Conservation (phyloP, 768 basidiomycete genomes). For the Polyporus arcularius region DNA sequence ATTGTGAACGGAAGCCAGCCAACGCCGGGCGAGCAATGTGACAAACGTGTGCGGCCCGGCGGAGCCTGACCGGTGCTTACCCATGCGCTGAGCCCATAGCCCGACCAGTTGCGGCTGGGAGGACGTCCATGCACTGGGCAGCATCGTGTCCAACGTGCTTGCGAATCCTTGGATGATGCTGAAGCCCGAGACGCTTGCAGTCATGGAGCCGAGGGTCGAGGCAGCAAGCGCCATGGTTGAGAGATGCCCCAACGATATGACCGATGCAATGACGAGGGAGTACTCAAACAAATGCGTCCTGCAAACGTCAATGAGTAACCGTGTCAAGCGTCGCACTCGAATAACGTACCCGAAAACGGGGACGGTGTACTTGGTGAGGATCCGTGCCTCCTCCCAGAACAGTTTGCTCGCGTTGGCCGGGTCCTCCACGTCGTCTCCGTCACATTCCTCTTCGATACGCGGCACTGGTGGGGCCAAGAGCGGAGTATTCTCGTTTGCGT, state of each 20-base stretch:
- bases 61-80: conserved; percentile 39
- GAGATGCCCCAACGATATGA: conserved; percentile 87
- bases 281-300: conserved; percentile 86
- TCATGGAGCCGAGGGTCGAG: conserved; percentile 48
- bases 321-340: not conserved
- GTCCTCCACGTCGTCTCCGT: conserved; percentile 35
- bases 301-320: not conserved
- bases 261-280: conserved; percentile 80
- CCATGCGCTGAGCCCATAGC: conserved; percentile 88
- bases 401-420: conserved; percentile 33
- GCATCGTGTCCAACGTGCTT: conserved; percentile 88
- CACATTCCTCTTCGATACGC: conserved; percentile 55
- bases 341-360: conserved; percentile 69
- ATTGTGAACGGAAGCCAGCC: not conserved
- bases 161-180: conserved; percentile 82
- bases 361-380: conserved; percentile 63
- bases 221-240: conserved; percentile 90
- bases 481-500: conserved; percentile 56
- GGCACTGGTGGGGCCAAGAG: conserved; percentile 57
- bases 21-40: not conserved
- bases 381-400: conserved; percentile 60
- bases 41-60: not conserved
- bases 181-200: conserved; percentile 62
- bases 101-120: conserved; percentile 81
- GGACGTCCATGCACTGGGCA: conserved; percentile 95